phyloP scores from a whole-genome alignment of 2,329 filamentous ascomycete species.

The Arthrocladium fulminans region DNA sequence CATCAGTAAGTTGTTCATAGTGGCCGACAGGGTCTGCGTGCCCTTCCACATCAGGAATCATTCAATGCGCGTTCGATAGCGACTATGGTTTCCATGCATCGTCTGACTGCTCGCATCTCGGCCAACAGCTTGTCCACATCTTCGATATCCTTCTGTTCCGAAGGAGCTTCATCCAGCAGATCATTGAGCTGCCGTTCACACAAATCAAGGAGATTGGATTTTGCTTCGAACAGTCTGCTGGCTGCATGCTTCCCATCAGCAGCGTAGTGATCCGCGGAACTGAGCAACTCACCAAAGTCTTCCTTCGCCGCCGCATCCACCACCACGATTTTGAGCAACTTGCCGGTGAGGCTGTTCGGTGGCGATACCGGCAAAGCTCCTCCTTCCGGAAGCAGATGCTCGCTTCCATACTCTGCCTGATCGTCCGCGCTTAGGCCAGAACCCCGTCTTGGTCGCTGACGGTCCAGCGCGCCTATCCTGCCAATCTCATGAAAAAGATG shows the following conservation, averaged over 20 bases:
- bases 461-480: slow-evolving; percentile 1
- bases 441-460: neutral
- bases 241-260: slow-evolving; percentile 1
- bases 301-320: neutral
- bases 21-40: neutral
- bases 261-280: neutral
- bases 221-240: slow-evolving; percentile 3
- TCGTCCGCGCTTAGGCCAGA: neutral
- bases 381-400: neutral
- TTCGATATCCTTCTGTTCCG: slow-evolving; percentile 2
- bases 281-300: neutral
- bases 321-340: slow-evolving; percentile 4
- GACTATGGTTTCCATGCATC: slow-evolving; percentile 7
- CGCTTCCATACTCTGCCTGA: neutral
- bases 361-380: slow-evolving; percentile 1
- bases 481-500: slow-evolving; percentile 3
- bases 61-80: slow-evolving; percentile 3
- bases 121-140: slow-evolving; percentile 6
- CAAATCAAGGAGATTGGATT: slow-evolving; percentile 4
- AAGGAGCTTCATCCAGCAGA: slow-evolving; percentile 6
- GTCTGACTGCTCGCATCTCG: slow-evolving; percentile 7
- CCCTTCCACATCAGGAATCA: neutral
- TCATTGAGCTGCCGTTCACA: slow-evolving; percentile 4
- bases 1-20: neutral
- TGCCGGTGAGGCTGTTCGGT: neutral